phyloP scores from a whole-genome alignment of 2,329 filamentous ascomycete species.

The Fusarium paranaense region DNA sequence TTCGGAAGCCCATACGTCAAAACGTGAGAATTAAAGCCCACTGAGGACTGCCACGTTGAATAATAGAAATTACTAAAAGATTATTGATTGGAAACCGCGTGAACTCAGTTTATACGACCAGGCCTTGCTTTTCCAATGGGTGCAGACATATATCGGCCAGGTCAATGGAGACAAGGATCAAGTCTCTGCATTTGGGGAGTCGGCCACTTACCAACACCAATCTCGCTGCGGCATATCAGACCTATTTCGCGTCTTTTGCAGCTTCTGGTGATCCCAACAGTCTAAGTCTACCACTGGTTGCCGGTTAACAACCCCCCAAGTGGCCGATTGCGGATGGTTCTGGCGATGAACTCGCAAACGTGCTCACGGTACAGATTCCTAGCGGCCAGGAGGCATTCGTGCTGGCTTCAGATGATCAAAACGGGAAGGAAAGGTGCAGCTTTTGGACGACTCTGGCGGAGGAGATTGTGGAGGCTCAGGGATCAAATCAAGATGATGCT shows the following conservation, averaged over 20 bases:
- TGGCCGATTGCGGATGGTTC: neutral
- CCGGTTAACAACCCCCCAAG: neutral
- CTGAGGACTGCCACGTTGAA: no score
- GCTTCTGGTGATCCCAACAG: neutral
- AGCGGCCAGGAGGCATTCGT: neutral
- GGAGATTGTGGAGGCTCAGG: neutral
- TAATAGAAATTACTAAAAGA: no score
- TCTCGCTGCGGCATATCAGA: neutral
- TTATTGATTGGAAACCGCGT: no score
- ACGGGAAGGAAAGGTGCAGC: neutral
- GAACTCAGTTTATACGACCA: neutral
- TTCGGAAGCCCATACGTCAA: no score
- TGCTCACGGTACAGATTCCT: neutral
- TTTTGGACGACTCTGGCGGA: neutral
- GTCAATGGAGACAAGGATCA: neutral
- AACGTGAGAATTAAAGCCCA: no score
- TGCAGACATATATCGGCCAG: neutral
- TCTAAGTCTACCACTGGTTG: neutral
- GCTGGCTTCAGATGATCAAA: neutral
- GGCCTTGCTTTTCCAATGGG: neutral
- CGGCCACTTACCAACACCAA: neutral
- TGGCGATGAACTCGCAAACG: neutral
- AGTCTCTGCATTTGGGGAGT: neutral
- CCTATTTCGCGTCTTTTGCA: neutral
- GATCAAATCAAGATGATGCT: neutral